Conservation (phyloP, 768 basidiomycete species). For the Termitomyces sp. region DNA sequence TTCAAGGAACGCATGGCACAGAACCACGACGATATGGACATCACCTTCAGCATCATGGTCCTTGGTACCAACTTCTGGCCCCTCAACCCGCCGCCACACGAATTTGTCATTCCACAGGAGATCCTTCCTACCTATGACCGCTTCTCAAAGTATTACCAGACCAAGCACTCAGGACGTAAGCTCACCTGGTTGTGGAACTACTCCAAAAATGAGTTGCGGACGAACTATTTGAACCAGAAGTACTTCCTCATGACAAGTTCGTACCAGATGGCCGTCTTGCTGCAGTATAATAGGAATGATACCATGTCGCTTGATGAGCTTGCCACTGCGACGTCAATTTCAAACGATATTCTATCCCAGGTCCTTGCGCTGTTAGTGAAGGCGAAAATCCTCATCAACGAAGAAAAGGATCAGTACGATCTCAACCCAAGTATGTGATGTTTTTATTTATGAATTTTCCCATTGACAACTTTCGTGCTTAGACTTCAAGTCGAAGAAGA, state of each 20-base stretch:
- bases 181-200: conserved; percentile 99
- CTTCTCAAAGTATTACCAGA: conserved; percentile 92
- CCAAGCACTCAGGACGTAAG: conserved; percentile 93
- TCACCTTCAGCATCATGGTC: conserved; percentile 92
- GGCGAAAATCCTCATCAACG: conserved; percentile 85
- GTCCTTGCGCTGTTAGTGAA: conserved; percentile 74
- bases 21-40: conserved; percentile 84
- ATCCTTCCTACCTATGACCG: conserved; percentile 86
- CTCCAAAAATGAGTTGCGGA: conserved; percentile 94
- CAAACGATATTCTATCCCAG: conserved; percentile 76
- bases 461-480: not conserved
- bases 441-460: conserved; percentile 2
- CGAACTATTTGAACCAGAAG: conserved; percentile 91
- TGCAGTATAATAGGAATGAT: conserved; percentile 94
- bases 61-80: conserved; percentile 98
- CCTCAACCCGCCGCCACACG: conserved; percentile 75
- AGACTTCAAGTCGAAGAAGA: conserved; percentile 97
- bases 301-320: conserved; percentile 82
- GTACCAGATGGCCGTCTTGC: conserved; percentile 94
- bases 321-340: conserved; percentile 70
- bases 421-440: conserved; percentile 63
- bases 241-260: conserved; percentile 96
- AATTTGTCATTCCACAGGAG: conserved; percentile 87
- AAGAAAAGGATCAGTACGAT: conserved; percentile 88
- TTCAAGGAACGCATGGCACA: conserved; percentile 95